These are phyloP conservation scores for Penicillium sp. DNA, from an alignment of 2,329 filamentous ascomycete species.

Conservation along the genomic window DNA sequence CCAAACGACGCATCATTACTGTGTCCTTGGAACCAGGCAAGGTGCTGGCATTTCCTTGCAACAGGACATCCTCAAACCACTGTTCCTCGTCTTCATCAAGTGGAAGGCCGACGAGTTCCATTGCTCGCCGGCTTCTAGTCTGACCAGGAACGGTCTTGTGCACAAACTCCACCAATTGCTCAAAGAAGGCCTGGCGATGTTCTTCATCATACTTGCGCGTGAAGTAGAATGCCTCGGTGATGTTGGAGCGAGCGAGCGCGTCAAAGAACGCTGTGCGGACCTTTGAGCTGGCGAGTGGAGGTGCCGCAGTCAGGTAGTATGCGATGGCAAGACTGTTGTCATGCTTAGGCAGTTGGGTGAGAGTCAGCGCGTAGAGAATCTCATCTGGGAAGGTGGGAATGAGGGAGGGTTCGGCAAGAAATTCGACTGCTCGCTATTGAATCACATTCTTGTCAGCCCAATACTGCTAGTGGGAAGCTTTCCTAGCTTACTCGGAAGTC, in stretches of 20 bases:
- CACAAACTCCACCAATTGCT: constrained; percentile 63
- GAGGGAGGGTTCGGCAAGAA: constrained; percentile 76
- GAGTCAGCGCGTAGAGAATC: constrained; percentile 70
- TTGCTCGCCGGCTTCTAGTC: constrained; percentile 56
- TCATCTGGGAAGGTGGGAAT: constrained; percentile 82
- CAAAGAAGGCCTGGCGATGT: constrained; percentile 66
- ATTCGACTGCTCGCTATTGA: constrained; percentile 65
- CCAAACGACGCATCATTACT: constrained; percentile 71
- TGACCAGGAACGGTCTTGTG: constrained; percentile 46
- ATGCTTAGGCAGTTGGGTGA: constrained; percentile 55
- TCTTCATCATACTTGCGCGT: constrained; percentile 64
- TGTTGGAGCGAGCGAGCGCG: constrained; percentile 65
- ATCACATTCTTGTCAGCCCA: neutral
- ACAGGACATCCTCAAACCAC: constrained; percentile 72
- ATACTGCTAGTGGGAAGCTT: neutral
- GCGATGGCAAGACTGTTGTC: constrained; percentile 70
- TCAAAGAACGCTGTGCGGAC: constrained; percentile 69
- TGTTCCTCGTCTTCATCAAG: constrained; percentile 69
- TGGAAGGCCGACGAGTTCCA: constrained; percentile 72
- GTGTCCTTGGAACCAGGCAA: constrained; percentile 70
- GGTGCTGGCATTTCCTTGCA: constrained; percentile 64
- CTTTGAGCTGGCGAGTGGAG: constrained; percentile 65
- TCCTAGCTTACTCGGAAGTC: constrained; percentile 59
- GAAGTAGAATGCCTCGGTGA: constrained; percentile 74
- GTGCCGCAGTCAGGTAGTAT: constrained; percentile 76